Percentiles rank a stretch among this genome's conserved stretches.
These are phyloP conservation scores for Mycena filopes DNA, from an alignment of 768 basidiomycete genomes.

Conservation along the genomic window DNA sequence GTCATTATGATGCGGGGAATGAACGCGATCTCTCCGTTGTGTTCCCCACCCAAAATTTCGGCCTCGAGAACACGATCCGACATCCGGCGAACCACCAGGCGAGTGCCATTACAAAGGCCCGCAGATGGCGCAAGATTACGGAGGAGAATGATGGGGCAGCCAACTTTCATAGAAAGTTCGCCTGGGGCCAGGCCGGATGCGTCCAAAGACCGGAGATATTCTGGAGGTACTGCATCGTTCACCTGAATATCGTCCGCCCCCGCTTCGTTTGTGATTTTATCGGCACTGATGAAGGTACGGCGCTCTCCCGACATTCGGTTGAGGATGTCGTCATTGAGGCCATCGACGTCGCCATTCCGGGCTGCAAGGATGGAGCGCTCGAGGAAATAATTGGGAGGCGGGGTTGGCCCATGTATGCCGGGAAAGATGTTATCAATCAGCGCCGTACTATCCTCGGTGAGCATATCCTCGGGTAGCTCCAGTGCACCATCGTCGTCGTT, in stretches of 20 bases:
- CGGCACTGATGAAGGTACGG: conserved; percentile 40
- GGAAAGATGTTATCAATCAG: conserved; percentile 43
- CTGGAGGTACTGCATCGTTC: conserved; percentile 44
- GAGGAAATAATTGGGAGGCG: conserved; percentile 43
- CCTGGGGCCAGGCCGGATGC: conserved; percentile 51
- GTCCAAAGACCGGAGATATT: conserved; percentile 52
- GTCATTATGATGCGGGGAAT: conserved; percentile 52
- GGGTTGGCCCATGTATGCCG: conserved; percentile 23
- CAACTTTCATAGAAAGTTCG: conserved; percentile 44
- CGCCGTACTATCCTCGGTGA: conserved; percentile 39
- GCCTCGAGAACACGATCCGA: conserved; percentile 47
- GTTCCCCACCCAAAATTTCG: conserved; percentile 47
- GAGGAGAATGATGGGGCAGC: conserved; percentile 54
- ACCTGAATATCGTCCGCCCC: conserved; percentile 33
- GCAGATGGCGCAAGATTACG: conserved; percentile 50
- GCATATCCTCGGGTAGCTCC: conserved; percentile 14
- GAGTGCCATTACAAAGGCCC: conserved; percentile 54
- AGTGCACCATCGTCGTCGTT: conserved; percentile 16
- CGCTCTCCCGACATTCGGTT: conserved; percentile 37
- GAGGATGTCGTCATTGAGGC: conserved; percentile 44
- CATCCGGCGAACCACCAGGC: conserved; percentile 39
- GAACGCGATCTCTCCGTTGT: conserved; percentile 46
- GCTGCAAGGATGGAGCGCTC: conserved; percentile 49
- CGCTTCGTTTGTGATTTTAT: conserved; percentile 35
- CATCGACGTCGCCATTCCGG: conserved; percentile 50